phyloP scores from a whole-genome alignment of 352 stramenopile species.

The Paralagenidium karlingii region DNA sequence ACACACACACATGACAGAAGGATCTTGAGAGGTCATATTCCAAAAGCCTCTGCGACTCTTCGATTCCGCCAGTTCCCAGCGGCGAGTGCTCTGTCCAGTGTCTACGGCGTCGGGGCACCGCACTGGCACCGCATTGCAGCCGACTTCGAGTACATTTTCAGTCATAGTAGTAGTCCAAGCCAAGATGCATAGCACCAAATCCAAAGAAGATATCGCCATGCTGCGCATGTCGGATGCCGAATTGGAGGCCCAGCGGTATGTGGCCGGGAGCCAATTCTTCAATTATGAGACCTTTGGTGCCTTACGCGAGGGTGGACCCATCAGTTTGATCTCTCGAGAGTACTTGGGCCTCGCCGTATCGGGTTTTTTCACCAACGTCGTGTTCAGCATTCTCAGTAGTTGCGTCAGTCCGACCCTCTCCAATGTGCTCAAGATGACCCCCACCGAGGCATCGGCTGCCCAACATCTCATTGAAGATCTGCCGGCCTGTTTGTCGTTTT shows the following conservation, averaged over 20 bases:
- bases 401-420: neutral
- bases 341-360: slow-evolving; percentile 10
- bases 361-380: neutral
- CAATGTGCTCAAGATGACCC: neutral
- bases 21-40: no score
- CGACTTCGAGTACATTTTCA: no score
- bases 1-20: no score
- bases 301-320: slow-evolving; percentile 12
- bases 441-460: neutral
- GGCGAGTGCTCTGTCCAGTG: no score
- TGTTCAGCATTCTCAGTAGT: neutral
- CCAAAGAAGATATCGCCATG: no score
- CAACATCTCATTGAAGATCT: slow-evolving; percentile 3
- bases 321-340: slow-evolving; percentile 16
- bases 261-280: slow-evolving; percentile 18
- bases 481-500: slow-evolving; percentile 11
- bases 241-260: slow-evolving; percentile 9
- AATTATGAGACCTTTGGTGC: slow-evolving; percentile 20
- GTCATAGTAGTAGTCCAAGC: no score
- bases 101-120: no score
- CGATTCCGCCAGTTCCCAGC: no score
- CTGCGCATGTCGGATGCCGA: no score
- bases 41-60: no score
- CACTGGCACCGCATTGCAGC: no score
- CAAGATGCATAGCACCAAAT: no score